Evolutionary conservation across 139 green algal genomes (phyloP), one percentile per base, ranked within the genome.

Genomic region (Eudorina sp.): DNA sequence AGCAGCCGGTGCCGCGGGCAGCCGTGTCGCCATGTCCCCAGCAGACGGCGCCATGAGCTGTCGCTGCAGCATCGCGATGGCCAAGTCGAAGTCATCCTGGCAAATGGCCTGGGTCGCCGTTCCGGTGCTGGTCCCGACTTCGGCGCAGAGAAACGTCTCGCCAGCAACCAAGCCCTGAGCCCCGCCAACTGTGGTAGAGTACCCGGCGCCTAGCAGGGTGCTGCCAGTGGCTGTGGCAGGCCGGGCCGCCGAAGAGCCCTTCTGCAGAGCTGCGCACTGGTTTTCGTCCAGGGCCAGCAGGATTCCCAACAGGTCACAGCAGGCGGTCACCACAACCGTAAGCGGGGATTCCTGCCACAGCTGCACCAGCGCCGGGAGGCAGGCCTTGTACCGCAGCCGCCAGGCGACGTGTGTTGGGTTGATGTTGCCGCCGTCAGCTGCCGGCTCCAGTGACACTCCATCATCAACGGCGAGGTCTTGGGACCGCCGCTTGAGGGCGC

Each of bases 71-170:
- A 48, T 43, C 7, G 27, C 73, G 8, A 34, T 27, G 5, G 73
- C 73, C 8, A 21, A 13, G 45, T 81, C 73, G n/a, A 81, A 81
- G 29, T 81, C 73, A 43, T 81, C 45, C 41, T 29, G 41, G 73
- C 29, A 38, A 3, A 81, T 45, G 2, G 45, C 73, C 27, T 43
- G 73, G 7, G 16, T 14, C 45, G 2, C 29, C 73, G 6, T 2
- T 3, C 14, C 1, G 11, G 45, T 41, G 2, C 41, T 34, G 40
- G 36, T 40, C 13, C 2, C 70, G 19, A 78, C 70, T 29, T 81
- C 73, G 2, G 45, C 73, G 45, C 45, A 62, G 2, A 81, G 8
- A 38, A 81, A 81, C 8, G 70, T 36, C 3, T 8, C 23, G 58
- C 58, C n/a, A 6, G 21, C 58, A 34, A 21, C 16, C 18, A 6